Evolutionary conservation across 441 rosid species (phyloP).

Genomic region (Cnidoscolus chayamansa): DNA sequence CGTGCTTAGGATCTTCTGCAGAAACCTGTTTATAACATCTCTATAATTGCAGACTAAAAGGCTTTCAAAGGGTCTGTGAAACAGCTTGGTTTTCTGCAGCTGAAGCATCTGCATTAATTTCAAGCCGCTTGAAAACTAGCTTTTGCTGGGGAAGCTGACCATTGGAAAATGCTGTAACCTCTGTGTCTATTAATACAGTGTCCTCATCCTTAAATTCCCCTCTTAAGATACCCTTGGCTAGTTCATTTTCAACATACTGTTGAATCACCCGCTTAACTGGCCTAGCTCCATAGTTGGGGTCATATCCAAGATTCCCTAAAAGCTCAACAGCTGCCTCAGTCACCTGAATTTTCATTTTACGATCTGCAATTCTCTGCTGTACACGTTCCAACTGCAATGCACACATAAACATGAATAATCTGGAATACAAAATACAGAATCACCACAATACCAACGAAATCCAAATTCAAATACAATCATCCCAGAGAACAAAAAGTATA

Average conservation of each 20-base stretch:
- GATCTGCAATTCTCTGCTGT: constrained; percentile 78
- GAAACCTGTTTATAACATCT: background rate
- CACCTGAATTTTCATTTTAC: constrained; percentile 71
- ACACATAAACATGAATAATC: constrained; percentile 18
- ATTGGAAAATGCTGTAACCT: constrained; percentile 59
- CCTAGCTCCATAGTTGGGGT: constrained; percentile 95
- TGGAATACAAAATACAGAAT: background rate
- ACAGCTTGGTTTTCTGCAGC: constrained; percentile 38
- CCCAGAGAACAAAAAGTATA: too few relatives aligned
- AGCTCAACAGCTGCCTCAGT: constrained; percentile 74
- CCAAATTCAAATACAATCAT: background rate
- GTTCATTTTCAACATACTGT: constrained; percentile 86
- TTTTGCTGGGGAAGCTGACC: constrained; percentile 85
- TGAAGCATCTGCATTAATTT: constrained; percentile 26
- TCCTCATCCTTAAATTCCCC: constrained; percentile 92
- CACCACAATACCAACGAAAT: background rate
- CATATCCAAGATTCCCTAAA: constrained; percentile 86
- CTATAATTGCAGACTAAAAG: background rate
- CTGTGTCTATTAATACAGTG: constrained; percentile 57
- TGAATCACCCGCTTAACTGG: constrained; percentile 98
- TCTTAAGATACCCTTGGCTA: constrained; percentile 90
- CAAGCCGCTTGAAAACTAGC: constrained; percentile 59
- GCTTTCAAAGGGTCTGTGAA: constrained; percentile 29
- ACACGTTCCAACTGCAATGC: constrained; percentile 78
- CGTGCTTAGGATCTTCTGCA: too few relatives aligned